A percentile compares a stretch with the other conserved stretches of the same genome.
Evolutionary conservation across 75 land plant species (phyloP).

Genomic region (Picea glauca): DNA sequence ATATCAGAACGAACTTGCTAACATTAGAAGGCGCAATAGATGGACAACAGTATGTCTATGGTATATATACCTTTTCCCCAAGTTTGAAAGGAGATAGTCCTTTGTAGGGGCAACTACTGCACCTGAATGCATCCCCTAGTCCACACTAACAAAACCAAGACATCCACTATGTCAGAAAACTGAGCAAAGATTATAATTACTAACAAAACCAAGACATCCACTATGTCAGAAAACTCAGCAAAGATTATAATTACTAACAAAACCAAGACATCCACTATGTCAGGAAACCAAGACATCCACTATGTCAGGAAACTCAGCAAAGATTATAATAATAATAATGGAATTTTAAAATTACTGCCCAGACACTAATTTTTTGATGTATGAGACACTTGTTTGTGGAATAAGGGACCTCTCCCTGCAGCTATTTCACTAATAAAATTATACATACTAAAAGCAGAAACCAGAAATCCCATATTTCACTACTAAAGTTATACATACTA

Average conservation of each 20-base stretch:
- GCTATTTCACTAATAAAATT: too few species aligned
- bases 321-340: background rate
- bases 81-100: constrained; percentile 93
- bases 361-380: too few species aligned
- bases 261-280: too few species aligned
- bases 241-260: constrained; percentile 41
- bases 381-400: too few species aligned
- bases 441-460: too few species aligned
- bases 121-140: constrained; percentile 98
- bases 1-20: background rate
- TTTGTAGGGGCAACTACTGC: constrained; percentile 86
- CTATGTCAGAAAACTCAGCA: background rate
- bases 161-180: too few species aligned
- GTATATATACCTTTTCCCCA: constrained; percentile 83
- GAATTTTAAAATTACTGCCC: too few species aligned
- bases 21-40: background rate
- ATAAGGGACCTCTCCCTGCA: too few species aligned
- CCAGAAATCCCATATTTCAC: too few species aligned
- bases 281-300: background rate
- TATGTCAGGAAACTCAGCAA: background rate
- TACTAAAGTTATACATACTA: too few species aligned
- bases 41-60: background rate
- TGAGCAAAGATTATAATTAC: too few species aligned
- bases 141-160: constrained; percentile 68
- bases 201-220: background rate